These are phyloP conservation scores for Trichoderma afroharzianum DNA, from an alignment of 2,329 filamentous ascomycete genomes.

Conservation along the genomic window DNA sequence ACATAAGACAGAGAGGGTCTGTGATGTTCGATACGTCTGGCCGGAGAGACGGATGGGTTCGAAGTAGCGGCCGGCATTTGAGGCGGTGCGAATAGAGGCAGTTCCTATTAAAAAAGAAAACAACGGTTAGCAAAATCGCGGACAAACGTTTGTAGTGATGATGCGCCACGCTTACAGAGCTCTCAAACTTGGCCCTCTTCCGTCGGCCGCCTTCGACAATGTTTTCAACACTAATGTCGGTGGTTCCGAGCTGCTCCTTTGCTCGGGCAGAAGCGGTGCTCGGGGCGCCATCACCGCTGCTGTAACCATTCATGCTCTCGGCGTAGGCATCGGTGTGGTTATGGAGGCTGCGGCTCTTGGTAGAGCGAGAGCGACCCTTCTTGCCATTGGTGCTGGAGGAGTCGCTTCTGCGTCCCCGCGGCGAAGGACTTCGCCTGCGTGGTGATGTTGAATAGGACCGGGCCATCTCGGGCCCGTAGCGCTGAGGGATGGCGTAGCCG, in stretches of 20 bases:
- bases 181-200: conserved; percentile 93
- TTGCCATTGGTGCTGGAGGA: conserved; percentile 63
- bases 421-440: conserved; percentile 76
- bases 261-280: conserved; percentile 69
- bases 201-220: conserved; percentile 95
- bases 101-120: conserved; percentile 64
- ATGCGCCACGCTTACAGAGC: conserved; percentile 68
- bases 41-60: conserved; percentile 94
- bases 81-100: conserved; percentile 89
- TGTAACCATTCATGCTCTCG: conserved; percentile 72
- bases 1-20: conserved; percentile 72
- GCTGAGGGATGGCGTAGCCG: conserved; percentile 46
- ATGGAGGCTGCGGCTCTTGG: conserved; percentile 58
- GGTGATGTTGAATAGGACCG: conserved; percentile 68
- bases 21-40: conserved; percentile 68
- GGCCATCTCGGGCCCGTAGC: conserved; percentile 59
- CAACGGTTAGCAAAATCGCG: conserved; percentile 31
- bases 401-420: conserved; percentile 69
- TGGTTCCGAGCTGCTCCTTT: conserved; percentile 86
- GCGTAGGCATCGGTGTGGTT: conserved; percentile 56
- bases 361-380: conserved; percentile 65
- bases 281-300: conserved; percentile 79
- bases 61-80: conserved; percentile 93
- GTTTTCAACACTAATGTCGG: conserved; percentile 96
- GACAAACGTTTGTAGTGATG: neutral